Percentiles rank a stretch among this genome's conserved stretches.
Conservation (phyloP, 306 rosid genomes). For the Calophaca sinica region DNA sequence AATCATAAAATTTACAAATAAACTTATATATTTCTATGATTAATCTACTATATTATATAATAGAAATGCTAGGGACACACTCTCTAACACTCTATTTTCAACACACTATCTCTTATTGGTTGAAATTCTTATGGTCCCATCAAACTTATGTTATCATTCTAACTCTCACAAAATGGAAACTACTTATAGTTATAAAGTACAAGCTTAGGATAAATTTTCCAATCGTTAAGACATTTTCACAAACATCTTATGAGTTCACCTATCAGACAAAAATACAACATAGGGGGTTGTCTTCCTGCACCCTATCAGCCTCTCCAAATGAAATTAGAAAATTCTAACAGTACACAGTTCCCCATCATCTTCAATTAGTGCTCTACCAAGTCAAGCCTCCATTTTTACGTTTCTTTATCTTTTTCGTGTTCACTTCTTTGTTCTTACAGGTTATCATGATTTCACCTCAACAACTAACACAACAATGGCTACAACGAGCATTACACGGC, state of each 20-base stretch:
- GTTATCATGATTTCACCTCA: background rate
- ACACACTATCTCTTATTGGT: no score
- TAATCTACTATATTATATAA: no score
- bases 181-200: background rate
- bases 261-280: background rate
- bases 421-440: background rate
- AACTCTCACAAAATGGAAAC: background rate
- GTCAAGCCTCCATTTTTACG: background rate
- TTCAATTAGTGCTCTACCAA: background rate
- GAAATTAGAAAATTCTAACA: background rate
- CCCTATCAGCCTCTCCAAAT: background rate
- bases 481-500: background rate
- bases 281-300: background rate
- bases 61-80: no score
- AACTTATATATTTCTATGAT: no score
- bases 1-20: no score
- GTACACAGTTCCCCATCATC: background rate
- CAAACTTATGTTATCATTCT: background rate
- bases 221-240: constrained; percentile 13
- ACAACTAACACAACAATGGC: background rate
- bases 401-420: background rate
- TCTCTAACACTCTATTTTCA: no score
- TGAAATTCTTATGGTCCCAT: no score
- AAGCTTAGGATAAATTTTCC: background rate
- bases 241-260: background rate